A percentile compares a stretch with the other conserved stretches of the same genome.
phyloP scores from a whole-genome alignment of 345 rosid genomes.

The Citrus sinensis region DVS_A1.0 CM039169.1:33742001-33742500 shows the following conservation, averaged over 20 bases:
- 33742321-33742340: background rate
- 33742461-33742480: slow-evolving; percentile 61
- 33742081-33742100: slow-evolving; percentile 37
- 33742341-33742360: slow-evolving; percentile 5
- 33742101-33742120: slow-evolving; percentile 44
- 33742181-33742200: background rate
- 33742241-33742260: background rate
- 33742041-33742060: background rate
- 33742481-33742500: slow-evolving; percentile 49
- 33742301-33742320: slow-evolving; percentile 3
- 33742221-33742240: slow-evolving; percentile 20
- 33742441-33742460: slow-evolving; percentile 53
- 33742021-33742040: slow-evolving; percentile 19
- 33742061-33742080: slow-evolving; percentile 7
- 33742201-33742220: slow-evolving; percentile 27
- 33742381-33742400: slow-evolving; percentile 13
- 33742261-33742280: background rate
- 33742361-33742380: background rate
- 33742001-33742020: slow-evolving; percentile 56
- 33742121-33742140: slow-evolving; percentile 30
- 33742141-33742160: slow-evolving; percentile 32
- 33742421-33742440: slow-evolving; percentile 34
- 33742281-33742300: background rate
- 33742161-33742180: slow-evolving; percentile 22
- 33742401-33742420: slow-evolving; percentile 19